Evolutionary conservation across 371 early-diverging fungal species (phyloP), one percentile per base, ranked within the genome.

Genomic region (Thermomucor indicae-seudaticae): DNA sequence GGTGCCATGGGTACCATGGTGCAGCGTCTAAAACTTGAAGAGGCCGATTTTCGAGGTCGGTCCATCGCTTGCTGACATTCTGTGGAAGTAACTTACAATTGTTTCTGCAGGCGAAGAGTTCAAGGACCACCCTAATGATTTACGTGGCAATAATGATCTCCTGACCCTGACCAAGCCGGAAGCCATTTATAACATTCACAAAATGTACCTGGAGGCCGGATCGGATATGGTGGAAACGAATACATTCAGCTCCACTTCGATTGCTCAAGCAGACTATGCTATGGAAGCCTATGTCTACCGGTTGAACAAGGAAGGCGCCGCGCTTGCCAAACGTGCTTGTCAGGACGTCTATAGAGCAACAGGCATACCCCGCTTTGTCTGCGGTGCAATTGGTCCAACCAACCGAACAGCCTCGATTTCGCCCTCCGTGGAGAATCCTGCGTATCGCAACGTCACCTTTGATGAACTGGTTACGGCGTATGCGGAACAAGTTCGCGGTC

Each of bases 1-100:
- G 95, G 93, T 53, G 93, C 86, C 34, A 94, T 94, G 95, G 95
- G 93, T 32, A 93, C 95, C 37, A 88, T 91, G 90, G 91, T 95
- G 53, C 95, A 95, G 64, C 72, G 84, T 27, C 81, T 89, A 35
- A 76, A 80, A 27, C 80, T 95, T 23, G 70, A 82, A 30, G 96
- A 94, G 67, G 79, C 75, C 8, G 89, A 93, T 58, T 93, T 93
- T 57, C 77, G 94, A 56, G 87, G 90, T 66, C 62, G 43, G 43
- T 30, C n/a, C n/a, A n/a, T n/a, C n/a, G n/a, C n/a, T n/a, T n/a
- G n/a, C n/a, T n/a, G n/a, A n/a, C n/a, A n/a, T n/a, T n/a, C n/a
- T n/a, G n/a, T n/a, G n/a, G n/a, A n/a, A n/a, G n/a, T n/a, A n/a
- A n/a, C n/a, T n/a, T n/a, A 32, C 42, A 12, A 8, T 38, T 17